A percentile compares a stretch with the other conserved stretches of the same genome.
Evolutionary conservation across 2,329 filamentous ascomycete genomes (phyloP).

Genomic region (Apiospora malaysiana): DNA sequence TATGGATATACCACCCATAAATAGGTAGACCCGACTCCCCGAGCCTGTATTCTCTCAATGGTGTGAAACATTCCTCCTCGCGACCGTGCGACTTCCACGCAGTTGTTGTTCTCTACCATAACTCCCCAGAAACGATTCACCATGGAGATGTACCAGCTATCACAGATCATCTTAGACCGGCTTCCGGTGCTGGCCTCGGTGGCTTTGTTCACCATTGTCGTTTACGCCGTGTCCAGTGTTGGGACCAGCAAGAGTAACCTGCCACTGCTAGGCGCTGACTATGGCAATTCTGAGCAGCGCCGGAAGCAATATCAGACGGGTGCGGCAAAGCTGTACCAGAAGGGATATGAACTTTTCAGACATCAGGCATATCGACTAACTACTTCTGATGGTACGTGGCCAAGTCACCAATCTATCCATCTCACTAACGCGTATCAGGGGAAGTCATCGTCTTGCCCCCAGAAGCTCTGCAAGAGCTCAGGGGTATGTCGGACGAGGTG

Average conservation of each 20-base stretch:
- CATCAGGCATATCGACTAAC: conserved; percentile 32
- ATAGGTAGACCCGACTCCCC: background rate
- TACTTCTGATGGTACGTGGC: conserved; percentile 29
- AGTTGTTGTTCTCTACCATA: background rate
- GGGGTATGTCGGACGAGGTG: conserved; percentile 36
- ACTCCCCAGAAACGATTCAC: background rate
- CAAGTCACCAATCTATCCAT: background rate
- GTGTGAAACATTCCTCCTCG: background rate
- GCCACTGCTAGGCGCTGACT: conserved; percentile 32
- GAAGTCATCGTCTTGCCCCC: conserved; percentile 38
- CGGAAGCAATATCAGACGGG: conserved; percentile 32
- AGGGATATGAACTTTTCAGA: conserved; percentile 32
- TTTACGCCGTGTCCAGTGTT: background rate
- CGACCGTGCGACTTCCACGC: background rate
- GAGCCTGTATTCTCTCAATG: background rate
- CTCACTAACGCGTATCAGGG: conserved; percentile 27
- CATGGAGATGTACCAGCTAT: background rate
- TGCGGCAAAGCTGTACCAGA: conserved; percentile 31
- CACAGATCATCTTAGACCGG: background rate
- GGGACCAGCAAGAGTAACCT: background rate
- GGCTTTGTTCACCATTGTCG: background rate
- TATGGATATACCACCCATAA: too few relatives aligned
- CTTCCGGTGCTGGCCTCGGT: background rate
- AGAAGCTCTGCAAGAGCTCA: conserved; percentile 36
- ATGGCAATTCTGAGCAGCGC: conserved; percentile 31